phyloP scores from a whole-genome alignment of 495 filamentous ascomycete species.

The Penicillium ucsense region DNA sequence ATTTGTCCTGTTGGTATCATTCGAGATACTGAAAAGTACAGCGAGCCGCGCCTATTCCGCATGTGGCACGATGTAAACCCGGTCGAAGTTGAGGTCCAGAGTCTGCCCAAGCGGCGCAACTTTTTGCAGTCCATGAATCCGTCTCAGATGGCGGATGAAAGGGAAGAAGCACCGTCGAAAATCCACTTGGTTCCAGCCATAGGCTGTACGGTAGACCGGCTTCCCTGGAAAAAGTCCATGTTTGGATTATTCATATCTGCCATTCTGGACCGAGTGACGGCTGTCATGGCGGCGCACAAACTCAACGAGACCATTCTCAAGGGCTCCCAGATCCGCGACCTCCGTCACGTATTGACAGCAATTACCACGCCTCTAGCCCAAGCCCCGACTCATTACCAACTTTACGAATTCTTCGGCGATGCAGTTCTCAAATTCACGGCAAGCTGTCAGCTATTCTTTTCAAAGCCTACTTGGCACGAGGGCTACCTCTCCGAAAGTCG shows the following conservation, averaged over 20 bases:
- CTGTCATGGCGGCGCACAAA: constrained; percentile 50
- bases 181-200: constrained; percentile 14
- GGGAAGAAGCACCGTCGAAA: constrained; percentile 8
- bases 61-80: constrained; percentile 13
- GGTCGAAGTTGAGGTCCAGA: constrained; percentile 21
- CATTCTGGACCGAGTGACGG: constrained; percentile 59
- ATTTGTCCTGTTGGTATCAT: constrained; percentile 18
- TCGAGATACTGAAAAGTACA: constrained; percentile 18
- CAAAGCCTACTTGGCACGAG: constrained; percentile 65
- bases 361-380: constrained; percentile 56
- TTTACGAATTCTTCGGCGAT: constrained; percentile 85
- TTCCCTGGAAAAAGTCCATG: constrained; percentile 50
- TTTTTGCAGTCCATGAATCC: constrained; percentile 17
- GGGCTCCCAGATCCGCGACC: constrained; percentile 41
- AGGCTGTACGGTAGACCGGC: constrained; percentile 36
- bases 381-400: constrained; percentile 64
- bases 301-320: constrained; percentile 53
- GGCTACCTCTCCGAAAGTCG: constrained; percentile 62
- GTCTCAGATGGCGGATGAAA: constrained; percentile 4
- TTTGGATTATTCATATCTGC: constrained; percentile 69
- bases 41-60: constrained; percentile 20
- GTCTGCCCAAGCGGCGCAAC: constrained; percentile 22
- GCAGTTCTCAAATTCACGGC: constrained; percentile 71
- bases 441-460: constrained; percentile 55
- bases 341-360: constrained; percentile 57